Conservation (phyloP, 768 basidiomycete species). For the Scleroderma citrinum region DNA sequence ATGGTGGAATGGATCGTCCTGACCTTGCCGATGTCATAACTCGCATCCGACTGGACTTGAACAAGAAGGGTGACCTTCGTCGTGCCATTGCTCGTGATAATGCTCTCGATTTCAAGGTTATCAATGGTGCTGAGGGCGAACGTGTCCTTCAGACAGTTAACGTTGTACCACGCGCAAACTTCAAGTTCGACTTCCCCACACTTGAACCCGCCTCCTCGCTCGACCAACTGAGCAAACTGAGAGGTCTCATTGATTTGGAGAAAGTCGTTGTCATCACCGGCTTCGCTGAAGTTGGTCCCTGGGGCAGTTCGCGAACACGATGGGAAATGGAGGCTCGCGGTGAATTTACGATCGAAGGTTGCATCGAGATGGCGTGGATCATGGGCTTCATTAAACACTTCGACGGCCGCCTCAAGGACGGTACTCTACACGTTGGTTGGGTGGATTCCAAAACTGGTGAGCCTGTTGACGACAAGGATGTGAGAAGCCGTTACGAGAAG, state of each 20-base stretch:
- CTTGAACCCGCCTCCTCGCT: slow-evolving; percentile 71
- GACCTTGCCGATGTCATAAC: slow-evolving; percentile 89
- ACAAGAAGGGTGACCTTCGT: slow-evolving; percentile 86
- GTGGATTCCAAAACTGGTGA: slow-evolving; percentile 91
- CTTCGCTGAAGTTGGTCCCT: slow-evolving; percentile 95
- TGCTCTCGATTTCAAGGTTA: slow-evolving; percentile 89
- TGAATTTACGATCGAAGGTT: slow-evolving; percentile 95
- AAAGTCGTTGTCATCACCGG: slow-evolving; percentile 96
- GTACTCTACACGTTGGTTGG: slow-evolving; percentile 94
- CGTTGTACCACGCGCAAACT: slow-evolving; percentile 95
- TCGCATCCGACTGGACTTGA: slow-evolving; percentile 76
- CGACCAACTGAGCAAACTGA: slow-evolving; percentile 69
- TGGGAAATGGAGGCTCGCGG: slow-evolving; percentile 99
- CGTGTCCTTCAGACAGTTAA: slow-evolving; percentile 87
- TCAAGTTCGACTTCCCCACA: slow-evolving; percentile 90
- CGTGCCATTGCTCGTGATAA: slow-evolving; percentile 93
- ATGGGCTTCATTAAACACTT: slow-evolving; percentile 99
- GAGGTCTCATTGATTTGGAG: slow-evolving; percentile 88
- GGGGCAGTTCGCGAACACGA: slow-evolving; percentile 95
- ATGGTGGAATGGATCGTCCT: slow-evolving; percentile 96
- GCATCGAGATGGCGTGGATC: slow-evolving; percentile 99
- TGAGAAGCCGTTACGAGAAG: slow-evolving; percentile 89
- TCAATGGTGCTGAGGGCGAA: slow-evolving; percentile 89
- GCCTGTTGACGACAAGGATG: slow-evolving; percentile 97
- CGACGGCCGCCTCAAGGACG: slow-evolving; percentile 92